These are phyloP conservation scores for Populus hybrid DNA, from an alignment of 441 rosid genomes.

Conservation along the genomic window DNA sequence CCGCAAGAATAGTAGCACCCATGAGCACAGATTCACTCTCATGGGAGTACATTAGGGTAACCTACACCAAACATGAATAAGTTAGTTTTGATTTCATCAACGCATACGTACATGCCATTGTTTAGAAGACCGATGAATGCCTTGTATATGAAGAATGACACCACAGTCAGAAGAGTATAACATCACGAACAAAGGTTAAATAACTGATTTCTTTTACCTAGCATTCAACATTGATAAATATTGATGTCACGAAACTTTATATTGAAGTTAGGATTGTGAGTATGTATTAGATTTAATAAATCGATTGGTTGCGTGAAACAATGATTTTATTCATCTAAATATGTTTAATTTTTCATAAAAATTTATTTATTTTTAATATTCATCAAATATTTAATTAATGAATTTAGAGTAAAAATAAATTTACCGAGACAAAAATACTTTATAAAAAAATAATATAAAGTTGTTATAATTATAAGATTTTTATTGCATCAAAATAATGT, in stretches of 20 bases:
- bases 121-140: no score
- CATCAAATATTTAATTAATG: no score
- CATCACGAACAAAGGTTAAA: not conserved
- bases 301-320: no score
- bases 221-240: not conserved
- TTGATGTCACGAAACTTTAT: not conserved
- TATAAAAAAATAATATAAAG: no score
- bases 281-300: no score
- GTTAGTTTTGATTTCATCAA: not conserved
- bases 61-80: conserved; percentile 39
- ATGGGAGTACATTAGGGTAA: conserved; percentile 80
- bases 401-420: no score
- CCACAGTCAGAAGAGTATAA: not conserved
- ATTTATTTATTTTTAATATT: no score
- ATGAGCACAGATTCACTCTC: conserved; percentile 87
- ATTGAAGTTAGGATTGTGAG: not conserved
- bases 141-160: not conserved
- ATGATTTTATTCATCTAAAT: no score
- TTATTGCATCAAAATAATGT: no score
- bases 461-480: no score
- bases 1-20: conserved; percentile 97
- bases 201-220: not conserved
- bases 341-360: no score
- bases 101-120: not conserved
- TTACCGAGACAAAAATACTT: no score